These are phyloP conservation scores for Eucalyptus decipiens DNA, from an alignment of 345 rosid genomes.

Conservation along the genomic window DNA sequence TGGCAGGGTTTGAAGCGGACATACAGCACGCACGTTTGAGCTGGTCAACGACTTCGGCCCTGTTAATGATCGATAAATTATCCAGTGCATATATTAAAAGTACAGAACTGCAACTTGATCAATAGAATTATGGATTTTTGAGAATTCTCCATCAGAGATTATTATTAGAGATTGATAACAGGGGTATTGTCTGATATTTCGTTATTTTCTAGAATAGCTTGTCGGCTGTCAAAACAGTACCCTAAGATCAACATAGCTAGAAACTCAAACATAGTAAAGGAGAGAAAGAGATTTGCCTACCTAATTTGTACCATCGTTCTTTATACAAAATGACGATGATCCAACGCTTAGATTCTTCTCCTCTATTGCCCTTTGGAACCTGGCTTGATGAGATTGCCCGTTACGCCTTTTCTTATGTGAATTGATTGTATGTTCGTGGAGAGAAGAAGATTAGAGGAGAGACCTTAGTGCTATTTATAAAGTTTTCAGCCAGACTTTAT, in stretches of 20 bases:
- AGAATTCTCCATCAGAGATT: neutral
- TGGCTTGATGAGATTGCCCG: too few relatives aligned
- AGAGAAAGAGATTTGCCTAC: too few relatives aligned
- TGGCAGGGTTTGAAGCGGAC: neutral
- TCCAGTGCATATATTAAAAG: neutral
- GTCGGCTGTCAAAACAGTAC: accelerated
- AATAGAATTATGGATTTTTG: neutral
- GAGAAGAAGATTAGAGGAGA: too few relatives aligned
- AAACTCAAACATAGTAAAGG: too few relatives aligned
- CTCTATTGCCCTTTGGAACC: too few relatives aligned
- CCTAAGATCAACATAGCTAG: accelerated
- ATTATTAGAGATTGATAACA: neutral
- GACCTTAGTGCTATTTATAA: accelerated
- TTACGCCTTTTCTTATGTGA: too few relatives aligned
- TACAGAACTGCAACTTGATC: neutral
- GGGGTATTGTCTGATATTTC: neutral
- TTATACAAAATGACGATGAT: accelerated
- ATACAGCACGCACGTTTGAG: neutral
- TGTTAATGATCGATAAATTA: neutral
- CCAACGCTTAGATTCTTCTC: too few relatives aligned
- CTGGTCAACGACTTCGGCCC: neutral
- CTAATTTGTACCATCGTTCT: accelerated
- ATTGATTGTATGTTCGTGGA: too few relatives aligned
- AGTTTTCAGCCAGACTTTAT: accelerated
- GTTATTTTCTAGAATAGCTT: neutral